These are phyloP conservation scores for Hypoxylon sp. DNA, from an alignment of 2,329 filamentous ascomycete genomes.

Conservation along the genomic window DNA sequence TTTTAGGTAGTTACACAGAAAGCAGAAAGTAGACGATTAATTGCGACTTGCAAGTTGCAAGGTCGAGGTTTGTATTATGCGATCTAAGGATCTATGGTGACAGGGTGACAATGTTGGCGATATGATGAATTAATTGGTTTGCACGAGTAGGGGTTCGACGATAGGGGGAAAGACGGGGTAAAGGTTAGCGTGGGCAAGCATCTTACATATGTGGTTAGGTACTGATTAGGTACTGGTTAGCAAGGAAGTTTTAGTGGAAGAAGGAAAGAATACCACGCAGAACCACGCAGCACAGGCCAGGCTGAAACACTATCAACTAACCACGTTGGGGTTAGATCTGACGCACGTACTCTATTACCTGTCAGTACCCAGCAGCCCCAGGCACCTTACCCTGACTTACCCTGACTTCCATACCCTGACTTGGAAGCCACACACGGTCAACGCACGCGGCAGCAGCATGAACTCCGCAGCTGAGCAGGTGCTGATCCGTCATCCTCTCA, in stretches of 20 bases:
- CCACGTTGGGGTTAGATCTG: constrained; percentile 16
- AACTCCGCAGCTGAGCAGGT: constrained; percentile 28
- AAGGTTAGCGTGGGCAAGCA: constrained; percentile 4
- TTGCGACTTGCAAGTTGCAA: not conserved
- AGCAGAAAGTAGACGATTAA: not conserved
- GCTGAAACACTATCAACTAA: constrained; percentile 36
- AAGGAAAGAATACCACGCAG: too few relatives aligned
- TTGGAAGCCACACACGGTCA: constrained; percentile 23
- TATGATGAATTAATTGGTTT: not conserved
- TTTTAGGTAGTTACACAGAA: too few relatives aligned
- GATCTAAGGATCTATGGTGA: constrained; percentile 1
- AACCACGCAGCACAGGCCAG: too few relatives aligned
- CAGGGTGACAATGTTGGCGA: constrained; percentile 4
- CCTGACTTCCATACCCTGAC: too few relatives aligned
- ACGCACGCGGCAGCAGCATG: constrained; percentile 23
- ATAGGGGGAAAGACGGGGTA: not conserved
- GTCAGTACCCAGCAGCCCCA: too few relatives aligned
- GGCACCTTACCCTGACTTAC: too few relatives aligned
- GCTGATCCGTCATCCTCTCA: constrained; percentile 26
- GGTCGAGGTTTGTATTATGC: not conserved
- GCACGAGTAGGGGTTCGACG: not conserved
- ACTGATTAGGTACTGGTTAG: too few relatives aligned
- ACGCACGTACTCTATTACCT: constrained; percentile 23
- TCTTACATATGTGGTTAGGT: too few relatives aligned
- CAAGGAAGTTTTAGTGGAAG: too few relatives aligned